Evolutionary conservation across 2,329 filamentous ascomycete genomes (phyloP).

Genomic region (Salinomyces thailandicus): DNA sequence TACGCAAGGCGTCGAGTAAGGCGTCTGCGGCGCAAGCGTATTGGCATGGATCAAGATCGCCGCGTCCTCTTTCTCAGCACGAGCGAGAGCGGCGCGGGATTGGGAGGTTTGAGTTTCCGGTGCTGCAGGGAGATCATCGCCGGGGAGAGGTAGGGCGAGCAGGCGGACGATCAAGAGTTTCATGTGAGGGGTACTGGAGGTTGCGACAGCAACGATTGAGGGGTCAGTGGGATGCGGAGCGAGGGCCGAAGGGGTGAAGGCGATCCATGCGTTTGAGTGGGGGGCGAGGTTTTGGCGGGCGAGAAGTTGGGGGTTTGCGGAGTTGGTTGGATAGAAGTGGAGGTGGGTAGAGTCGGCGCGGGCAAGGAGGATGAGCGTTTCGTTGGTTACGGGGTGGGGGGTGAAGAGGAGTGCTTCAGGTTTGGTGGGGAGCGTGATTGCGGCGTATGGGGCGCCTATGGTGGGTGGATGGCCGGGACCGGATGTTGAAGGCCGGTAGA

Average conservation of each 20-base stretch:
- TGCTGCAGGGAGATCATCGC: constrained; percentile 16
- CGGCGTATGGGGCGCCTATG: constrained; percentile 32
- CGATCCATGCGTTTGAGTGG: constrained; percentile 53
- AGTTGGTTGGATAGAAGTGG: constrained; percentile 41
- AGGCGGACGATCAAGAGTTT: constrained; percentile 51
- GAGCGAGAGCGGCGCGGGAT: constrained; percentile 38
- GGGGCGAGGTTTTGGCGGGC: constrained; percentile 52
- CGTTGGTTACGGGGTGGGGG: constrained; percentile 36
- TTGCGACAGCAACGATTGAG: constrained; percentile 47
- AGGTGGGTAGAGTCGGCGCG: constrained; percentile 49
- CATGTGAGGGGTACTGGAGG: constrained; percentile 51
- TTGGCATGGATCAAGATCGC: constrained; percentile 50
- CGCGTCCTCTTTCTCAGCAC: constrained; percentile 48
- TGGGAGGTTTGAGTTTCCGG: constrained; percentile 41
- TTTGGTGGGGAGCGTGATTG: constrained; percentile 39
- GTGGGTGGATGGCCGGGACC: constrained; percentile 4
- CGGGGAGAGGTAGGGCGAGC: constrained; percentile 37
- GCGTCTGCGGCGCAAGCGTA: constrained; percentile 53
- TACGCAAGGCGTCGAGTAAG: constrained; percentile 52
- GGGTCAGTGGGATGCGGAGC: constrained; percentile 46
- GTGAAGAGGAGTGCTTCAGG: constrained; percentile 49
- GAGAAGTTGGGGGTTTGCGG: constrained; percentile 31
- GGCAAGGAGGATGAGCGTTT: constrained; percentile 43
- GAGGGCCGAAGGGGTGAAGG: constrained; percentile 50
- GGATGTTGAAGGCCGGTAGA: constrained; percentile 33